phyloP scores from a whole-genome alignment of 345 rosid genomes.

The Iberis pinnata region DNA sequence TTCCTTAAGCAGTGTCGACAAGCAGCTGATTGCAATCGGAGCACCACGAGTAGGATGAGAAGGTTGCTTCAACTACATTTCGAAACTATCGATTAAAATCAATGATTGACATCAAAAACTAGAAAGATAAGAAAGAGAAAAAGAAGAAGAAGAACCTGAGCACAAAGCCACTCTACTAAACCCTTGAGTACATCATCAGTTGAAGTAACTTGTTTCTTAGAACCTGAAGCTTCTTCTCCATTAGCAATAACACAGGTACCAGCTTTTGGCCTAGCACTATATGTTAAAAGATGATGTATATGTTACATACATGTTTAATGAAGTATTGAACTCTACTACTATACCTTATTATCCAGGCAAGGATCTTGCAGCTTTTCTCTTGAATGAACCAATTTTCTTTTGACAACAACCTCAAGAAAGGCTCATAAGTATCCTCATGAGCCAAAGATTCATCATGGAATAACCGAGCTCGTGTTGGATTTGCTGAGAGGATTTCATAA shows the following conservation, averaged over 20 bases:
- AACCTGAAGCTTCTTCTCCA: constrained; percentile 61
- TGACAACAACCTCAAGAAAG: constrained; percentile 94
- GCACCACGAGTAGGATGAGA: constrained; percentile 75
- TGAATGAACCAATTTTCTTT: constrained; percentile 94
- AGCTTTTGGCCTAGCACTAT: constrained; percentile 69
- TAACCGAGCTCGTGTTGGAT: constrained; percentile 81
- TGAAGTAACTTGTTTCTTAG: constrained; percentile 51
- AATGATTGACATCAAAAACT: background rate
- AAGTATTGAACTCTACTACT: background rate
- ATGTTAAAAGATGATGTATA: constrained; percentile 11
- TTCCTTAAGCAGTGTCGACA: constrained; percentile 72
- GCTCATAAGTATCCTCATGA: constrained; percentile 77
- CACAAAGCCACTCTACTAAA: constrained; percentile 94
- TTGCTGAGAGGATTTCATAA: constrained; percentile 89
- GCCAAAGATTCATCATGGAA: constrained; percentile 81
- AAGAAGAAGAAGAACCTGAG: constrained; percentile 53
- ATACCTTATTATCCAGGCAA: constrained; percentile 78
- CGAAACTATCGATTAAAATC: constrained; percentile 20
- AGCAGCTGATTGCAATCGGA: constrained; percentile 72
- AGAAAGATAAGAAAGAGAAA: background rate
- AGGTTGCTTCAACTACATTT: constrained; percentile 73
- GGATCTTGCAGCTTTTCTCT: constrained; percentile 96
- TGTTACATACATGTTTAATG: background rate
- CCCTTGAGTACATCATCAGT: constrained; percentile 83
- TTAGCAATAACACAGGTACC: constrained; percentile 38